Base-by-base conservation (phyloP, 2,329 filamentous ascomycete genomes). In the Aspergillus ruber region DNA sequence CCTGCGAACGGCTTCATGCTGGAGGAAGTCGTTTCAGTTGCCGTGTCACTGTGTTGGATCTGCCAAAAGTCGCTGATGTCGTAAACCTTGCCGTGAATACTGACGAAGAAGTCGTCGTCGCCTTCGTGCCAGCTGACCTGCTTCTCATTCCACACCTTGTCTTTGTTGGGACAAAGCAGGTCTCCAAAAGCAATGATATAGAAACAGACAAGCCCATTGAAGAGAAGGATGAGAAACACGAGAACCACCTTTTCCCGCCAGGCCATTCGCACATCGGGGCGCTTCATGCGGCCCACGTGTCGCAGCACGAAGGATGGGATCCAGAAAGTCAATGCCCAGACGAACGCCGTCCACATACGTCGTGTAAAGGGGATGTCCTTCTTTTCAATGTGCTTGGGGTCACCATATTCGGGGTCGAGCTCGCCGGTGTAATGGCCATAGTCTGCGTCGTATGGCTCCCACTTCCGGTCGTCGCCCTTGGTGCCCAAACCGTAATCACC, bases 191-290 rank as follows among this genome's bases (percentile, higher is more conserved):
- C 81, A 53, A 96, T 80, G 58, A 98, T 96, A 80, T 89, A 95
- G 72, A 98, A 98, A 49, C 96, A 77, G 51, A 98, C 81, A 23
- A 81, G 63, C 35, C 65, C 89, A 69, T 98, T 98, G 56, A 95
- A 70, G 10, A 98, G 59, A 25, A 87, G 65, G 57, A 98, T 97
- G 45, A 95, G 60, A 49, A 87, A 74, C 42, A 90, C 83, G 9
- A 98, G 74, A 0, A 93, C 85, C 9, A 98, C 44, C 70, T 98
- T 98, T 63, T 98, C 93, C 68, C 93, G 82, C 93, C 93, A 98
- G 0, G 93, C 93, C 82, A 96, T 87, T 21, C 93, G 87, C 7
- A 98, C 89, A 70, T 98, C 93, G 1, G 90, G 93, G 47, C 93
- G 84, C 72, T 95, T 94, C 93, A 98, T 98, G 18, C 91, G 87